These are phyloP conservation scores for Rhamnella rubrinervis DNA, from an alignment of 331 rosid species.

Conservation along the genomic window DNA sequence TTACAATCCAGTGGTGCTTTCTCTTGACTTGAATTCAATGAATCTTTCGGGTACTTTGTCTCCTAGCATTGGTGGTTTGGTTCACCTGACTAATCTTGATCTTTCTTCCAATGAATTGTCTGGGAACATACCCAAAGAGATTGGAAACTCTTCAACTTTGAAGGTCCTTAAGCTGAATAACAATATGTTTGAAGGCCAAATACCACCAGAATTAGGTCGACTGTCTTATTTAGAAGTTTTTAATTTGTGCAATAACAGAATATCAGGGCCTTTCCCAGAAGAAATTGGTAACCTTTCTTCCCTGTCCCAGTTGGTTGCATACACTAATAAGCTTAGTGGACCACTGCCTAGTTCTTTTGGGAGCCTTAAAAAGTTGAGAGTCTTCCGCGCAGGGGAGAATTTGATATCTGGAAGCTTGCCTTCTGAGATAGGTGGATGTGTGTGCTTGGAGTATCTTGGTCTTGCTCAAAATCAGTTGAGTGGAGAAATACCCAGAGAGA, in stretches of 20 bases:
- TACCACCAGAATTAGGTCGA: constrained; percentile 23
- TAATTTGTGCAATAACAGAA: constrained; percentile 30
- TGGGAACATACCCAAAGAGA: constrained; percentile 22
- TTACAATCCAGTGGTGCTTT: constrained; percentile 18
- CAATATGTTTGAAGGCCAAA: constrained; percentile 31
- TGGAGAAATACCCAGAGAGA: constrained; percentile 33
- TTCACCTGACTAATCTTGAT: constrained; percentile 22
- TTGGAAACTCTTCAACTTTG: constrained; percentile 27
- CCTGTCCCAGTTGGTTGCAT: constrained; percentile 25
- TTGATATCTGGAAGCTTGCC: constrained; percentile 34
- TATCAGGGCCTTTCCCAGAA: constrained; percentile 35
- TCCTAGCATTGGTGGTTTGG: constrained; percentile 31
- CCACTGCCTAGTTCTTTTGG: constrained; percentile 27
- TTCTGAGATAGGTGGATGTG: constrained; percentile 28
- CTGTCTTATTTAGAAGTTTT: constrained; percentile 26
- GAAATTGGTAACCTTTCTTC: constrained; percentile 32
- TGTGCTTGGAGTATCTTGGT: constrained; percentile 26
- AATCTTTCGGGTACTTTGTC: constrained; percentile 36
- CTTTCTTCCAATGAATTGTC: constrained; percentile 28
- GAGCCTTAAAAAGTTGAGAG: constrained; percentile 12
- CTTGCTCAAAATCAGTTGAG: constrained; percentile 32
- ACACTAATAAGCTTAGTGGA: constrained; percentile 28
- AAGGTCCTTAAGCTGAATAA: constrained; percentile 21
- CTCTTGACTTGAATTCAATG: constrained; percentile 24
- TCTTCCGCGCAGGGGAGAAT: constrained; percentile 32